phyloP scores from a whole-genome alignment of 2,329 filamentous ascomycete species.

The Trichoderma hamatum region DNA sequence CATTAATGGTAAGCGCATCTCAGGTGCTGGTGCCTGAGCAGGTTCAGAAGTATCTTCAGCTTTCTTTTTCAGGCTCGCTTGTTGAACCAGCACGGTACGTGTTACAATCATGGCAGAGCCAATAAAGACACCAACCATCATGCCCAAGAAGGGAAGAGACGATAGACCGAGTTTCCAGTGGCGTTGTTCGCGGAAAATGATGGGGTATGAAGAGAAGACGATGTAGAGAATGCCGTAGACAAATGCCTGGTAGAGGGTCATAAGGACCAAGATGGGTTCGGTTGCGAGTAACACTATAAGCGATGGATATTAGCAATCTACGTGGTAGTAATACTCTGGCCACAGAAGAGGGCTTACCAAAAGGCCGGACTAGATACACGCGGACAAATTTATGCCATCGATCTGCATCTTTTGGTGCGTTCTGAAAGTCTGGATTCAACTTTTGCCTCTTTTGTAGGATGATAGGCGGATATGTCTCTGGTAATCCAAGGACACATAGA shows the following conservation, averaged over 20 bases:
- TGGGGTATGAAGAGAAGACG: conserved; percentile 57
- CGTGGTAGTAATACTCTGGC: no score
- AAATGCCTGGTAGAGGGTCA: conserved; percentile 50
- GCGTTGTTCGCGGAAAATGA: conserved; percentile 52
- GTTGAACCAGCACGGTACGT: conserved; percentile 3
- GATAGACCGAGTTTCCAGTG: conserved; percentile 40
- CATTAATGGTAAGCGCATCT: conserved; percentile 19
- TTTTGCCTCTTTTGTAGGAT: conserved; percentile 13
- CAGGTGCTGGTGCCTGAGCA: not conserved
- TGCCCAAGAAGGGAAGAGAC: conserved; percentile 19
- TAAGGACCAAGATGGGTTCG: conserved; percentile 20
- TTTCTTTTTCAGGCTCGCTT: not conserved
- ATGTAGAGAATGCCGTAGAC: conserved; percentile 57
- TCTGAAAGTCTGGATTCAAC: not conserved
- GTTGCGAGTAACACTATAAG: conserved; percentile 14
- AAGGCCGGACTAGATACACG: conserved; percentile 14
- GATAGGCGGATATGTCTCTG: conserved; percentile 12
- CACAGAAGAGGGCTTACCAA: not conserved
- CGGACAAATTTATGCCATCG: conserved; percentile 8
- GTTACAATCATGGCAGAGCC: conserved; percentile 18
- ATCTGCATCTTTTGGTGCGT: not conserved
- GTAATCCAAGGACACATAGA: conserved; percentile 11
- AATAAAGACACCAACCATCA: conserved; percentile 22
- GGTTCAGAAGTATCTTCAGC: not conserved
- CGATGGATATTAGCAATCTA: not conserved